Percentiles rank a stretch among this genome's conserved stretches.
Evolutionary conservation across 2,329 filamentous ascomycete species (phyloP).

Genomic region (Monilinia aucupariae): DNA sequence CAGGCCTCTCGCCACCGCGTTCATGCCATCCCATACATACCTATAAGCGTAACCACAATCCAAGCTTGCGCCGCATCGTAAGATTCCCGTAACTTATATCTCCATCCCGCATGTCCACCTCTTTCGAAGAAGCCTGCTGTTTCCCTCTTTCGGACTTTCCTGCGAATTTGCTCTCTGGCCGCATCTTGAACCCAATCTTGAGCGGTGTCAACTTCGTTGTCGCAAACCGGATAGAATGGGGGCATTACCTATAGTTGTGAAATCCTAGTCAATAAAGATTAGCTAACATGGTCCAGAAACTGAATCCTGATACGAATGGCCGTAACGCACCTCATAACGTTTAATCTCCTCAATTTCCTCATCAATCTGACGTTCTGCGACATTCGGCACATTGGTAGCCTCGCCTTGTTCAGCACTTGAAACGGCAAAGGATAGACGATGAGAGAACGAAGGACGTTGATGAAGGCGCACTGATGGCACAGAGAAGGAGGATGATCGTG

Average conservation of each 20-base stretch:
- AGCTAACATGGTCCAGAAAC: not conserved
- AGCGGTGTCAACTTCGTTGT: slow-evolving; percentile 35
- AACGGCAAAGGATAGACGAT: slow-evolving; percentile 60
- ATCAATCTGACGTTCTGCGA: slow-evolving; percentile 66
- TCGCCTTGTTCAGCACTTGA: slow-evolving; percentile 61
- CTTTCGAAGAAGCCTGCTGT: slow-evolving; percentile 65
- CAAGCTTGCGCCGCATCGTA: slow-evolving; percentile 97
- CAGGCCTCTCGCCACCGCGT: not conserved
- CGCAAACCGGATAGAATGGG: slow-evolving; percentile 16
- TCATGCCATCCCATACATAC: slow-evolving; percentile 30
- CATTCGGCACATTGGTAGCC: slow-evolving; percentile 43
- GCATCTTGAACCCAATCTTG: slow-evolving; percentile 97
- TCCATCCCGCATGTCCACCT: slow-evolving; percentile 66
- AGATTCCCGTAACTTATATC: slow-evolving; percentile 72
- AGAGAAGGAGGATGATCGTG: slow-evolving; percentile 34
- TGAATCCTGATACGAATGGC: not conserved
- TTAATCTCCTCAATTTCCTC: slow-evolving; percentile 98
- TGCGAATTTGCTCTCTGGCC: slow-evolving; percentile 77
- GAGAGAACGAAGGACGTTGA: slow-evolving; percentile 29
- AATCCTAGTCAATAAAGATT: slow-evolving; percentile 53
- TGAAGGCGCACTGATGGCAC: slow-evolving; percentile 27
- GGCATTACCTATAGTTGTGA: slow-evolving; percentile 75
- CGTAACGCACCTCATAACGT: slow-evolving; percentile 68
- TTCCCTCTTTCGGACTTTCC: slow-evolving; percentile 68
- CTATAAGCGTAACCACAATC: slow-evolving; percentile 94